These are phyloP conservation scores for Xylariomycetidae sp. DNA, from an alignment of 2,329 filamentous ascomycete genomes.

Conservation along the genomic window DNA sequence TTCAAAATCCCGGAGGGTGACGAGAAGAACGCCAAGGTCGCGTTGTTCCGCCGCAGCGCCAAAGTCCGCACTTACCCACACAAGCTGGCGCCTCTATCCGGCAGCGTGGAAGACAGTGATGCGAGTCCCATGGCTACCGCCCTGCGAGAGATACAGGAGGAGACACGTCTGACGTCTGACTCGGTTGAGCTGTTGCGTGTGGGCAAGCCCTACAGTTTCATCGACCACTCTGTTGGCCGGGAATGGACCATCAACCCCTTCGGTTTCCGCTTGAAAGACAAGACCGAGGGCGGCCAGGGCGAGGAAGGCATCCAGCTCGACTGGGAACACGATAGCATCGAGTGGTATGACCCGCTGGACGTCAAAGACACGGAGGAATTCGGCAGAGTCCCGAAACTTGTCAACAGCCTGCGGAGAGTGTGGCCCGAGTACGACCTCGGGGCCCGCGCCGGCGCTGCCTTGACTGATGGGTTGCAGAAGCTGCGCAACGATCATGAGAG, in stretches of 20 bases:
- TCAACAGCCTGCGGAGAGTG: constrained; percentile 51
- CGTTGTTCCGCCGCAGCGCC: constrained; percentile 55
- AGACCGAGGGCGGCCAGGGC: constrained; percentile 28
- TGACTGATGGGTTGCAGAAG: constrained; percentile 39
- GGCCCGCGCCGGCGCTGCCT: constrained; percentile 34
- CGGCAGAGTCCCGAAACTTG: constrained; percentile 50
- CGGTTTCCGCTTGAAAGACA: constrained; percentile 44
- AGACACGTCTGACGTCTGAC: constrained; percentile 46
- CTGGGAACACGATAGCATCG: constrained; percentile 56
- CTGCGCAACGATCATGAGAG: constrained; percentile 53
- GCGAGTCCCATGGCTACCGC: constrained; percentile 48
- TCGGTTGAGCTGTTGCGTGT: constrained; percentile 46
- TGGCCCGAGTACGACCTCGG: constrained; percentile 52
- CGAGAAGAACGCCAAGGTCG: constrained; percentile 40
- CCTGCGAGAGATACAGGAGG: constrained; percentile 56
- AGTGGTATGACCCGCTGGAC: constrained; percentile 49
- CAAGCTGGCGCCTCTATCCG: constrained; percentile 57
- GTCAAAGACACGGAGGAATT: constrained; percentile 40
- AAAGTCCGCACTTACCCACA: constrained; percentile 55
- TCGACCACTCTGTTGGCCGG: constrained; percentile 44
- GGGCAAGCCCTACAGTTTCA: constrained; percentile 54
- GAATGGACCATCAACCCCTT: constrained; percentile 61
- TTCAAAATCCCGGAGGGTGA: constrained; percentile 36
- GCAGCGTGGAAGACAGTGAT: constrained; percentile 51
- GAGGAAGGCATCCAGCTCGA: constrained; percentile 47